These are phyloP conservation scores for Histomonas meleagridis DNA, from an alignment of 208 protist species.

Conservation along the genomic window DNA sequence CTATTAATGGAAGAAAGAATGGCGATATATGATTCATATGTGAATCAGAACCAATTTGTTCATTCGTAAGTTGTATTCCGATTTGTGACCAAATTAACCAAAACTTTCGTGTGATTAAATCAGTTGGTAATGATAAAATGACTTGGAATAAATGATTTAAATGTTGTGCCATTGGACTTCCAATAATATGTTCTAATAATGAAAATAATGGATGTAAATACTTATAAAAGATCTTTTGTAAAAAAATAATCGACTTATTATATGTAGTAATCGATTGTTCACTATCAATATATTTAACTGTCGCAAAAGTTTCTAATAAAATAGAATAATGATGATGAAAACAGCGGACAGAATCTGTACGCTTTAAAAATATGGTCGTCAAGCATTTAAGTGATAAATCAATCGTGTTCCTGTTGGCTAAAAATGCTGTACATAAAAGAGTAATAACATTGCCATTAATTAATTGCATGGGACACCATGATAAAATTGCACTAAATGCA, in stretches of 20 bases:
- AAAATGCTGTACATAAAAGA: not conserved
- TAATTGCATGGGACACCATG: not conserved
- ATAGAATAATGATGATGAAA: not conserved
- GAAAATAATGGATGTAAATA: not conserved
- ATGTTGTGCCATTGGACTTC: not conserved
- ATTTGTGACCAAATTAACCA: not conserved
- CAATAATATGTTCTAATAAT: not conserved
- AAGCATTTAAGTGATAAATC: not conserved
- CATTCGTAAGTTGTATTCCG: not conserved
- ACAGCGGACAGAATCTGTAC: not conserved
- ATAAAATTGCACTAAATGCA: not conserved
- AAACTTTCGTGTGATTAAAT: not conserved
- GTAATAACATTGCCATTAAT: not conserved
- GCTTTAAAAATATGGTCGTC: not conserved
- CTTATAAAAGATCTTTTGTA: not conserved
- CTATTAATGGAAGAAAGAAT: not conserved
- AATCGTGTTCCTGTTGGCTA: not conserved
- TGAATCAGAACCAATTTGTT: not conserved
- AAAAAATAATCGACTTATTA: too few species aligned
- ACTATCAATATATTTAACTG: not conserved
- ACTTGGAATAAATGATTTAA: not conserved
- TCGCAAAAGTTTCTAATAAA: not conserved
- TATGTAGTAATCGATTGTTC: not conserved
- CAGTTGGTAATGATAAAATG: not conserved
- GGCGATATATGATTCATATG: not conserved